A percentile compares a stretch with the other conserved stretches of the same genome.
phyloP scores from a whole-genome alignment of 2,329 filamentous ascomycete genomes.

The Chaetomium olivaceum region DNA sequence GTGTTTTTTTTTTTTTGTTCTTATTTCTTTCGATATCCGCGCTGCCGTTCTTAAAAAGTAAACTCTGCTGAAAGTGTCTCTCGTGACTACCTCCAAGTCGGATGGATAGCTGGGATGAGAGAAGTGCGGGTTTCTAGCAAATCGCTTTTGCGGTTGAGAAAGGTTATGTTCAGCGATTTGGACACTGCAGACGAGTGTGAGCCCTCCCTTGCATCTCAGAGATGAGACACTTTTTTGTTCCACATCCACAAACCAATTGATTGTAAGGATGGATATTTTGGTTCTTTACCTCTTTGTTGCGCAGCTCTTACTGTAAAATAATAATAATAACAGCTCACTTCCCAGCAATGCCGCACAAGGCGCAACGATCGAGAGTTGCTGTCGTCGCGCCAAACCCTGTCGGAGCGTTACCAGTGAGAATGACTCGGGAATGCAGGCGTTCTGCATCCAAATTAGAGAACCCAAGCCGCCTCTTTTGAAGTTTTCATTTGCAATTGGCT shows the following conservation, averaged over 20 bases:
- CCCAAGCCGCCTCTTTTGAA: background rate
- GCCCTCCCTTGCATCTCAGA: background rate
- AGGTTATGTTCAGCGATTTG: background rate
- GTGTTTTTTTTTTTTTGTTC: background rate
- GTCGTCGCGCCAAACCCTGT: background rate
- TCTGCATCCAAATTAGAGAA: background rate
- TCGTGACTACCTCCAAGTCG: background rate
- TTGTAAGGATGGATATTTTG: background rate
- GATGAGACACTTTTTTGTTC: background rate
- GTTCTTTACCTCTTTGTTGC: background rate
- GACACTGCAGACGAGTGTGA: background rate
- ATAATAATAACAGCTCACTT: background rate
- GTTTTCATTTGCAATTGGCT: background rate
- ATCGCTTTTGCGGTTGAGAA: background rate
- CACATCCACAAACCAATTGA: background rate
- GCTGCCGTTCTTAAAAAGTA: background rate
- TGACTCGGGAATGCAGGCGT: background rate
- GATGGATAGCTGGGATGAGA: background rate
- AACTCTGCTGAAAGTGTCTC: background rate
- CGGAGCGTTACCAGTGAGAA: background rate
- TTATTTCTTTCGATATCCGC: no score
- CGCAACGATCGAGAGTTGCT: background rate
- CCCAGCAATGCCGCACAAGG: background rate
- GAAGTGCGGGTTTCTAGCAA: no score
- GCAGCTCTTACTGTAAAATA: background rate